Evolutionary conservation across 2,329 filamentous ascomycete genomes (phyloP), one percentile per base, ranked within the genome.

Genomic region (Exophiala aquamarina): DNA sequence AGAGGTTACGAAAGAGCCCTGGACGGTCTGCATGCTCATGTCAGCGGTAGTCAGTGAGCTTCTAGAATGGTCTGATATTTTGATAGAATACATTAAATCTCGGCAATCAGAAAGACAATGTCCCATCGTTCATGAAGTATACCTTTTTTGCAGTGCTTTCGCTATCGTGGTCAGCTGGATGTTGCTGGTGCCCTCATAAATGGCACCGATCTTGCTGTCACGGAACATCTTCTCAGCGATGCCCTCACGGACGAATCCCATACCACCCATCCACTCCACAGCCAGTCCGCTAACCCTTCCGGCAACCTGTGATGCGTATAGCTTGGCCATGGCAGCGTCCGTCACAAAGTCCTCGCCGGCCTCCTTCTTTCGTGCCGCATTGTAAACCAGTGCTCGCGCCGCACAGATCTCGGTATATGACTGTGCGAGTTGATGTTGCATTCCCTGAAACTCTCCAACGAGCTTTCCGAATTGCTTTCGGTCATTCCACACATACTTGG

Each of bases 231-330:
- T 98, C 82, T 98, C 93, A 1, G 93, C 93, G 49, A 95, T 83
- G 0, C 93, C 93, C 69, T 98, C 93, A 35, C 93, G 78, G 13
- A 98, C 93, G 62, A 98, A 98, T 36, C 93, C 93, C 93, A 98
- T 97, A 34, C 93, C 93, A 38, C 93, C 93, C 92, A 97, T 97
- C 93, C 93, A 98, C 73, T 98, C 93, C 20, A 98, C 83, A 0
- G 92, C 93, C 39, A 87, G 79, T 5, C 91, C 84, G 45, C 86
- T 87, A 15, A 98, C 92, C 44, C 82, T 83, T 15, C 88, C 87
- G 0, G 93, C 93, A 23, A 98, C 89, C 72, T 98, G 93, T 3
- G 88, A 93, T 2, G 93, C 83, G 67, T 87, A 95, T 45, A 98
- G 78, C 77, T 98, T 98, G 44, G 93, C 93, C 93, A 98, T 98